These are phyloP conservation scores for Pseudozyma thailandica DNA, from an alignment of 1,284 basidiomycete genomes.

Conservation along the genomic window DNA sequence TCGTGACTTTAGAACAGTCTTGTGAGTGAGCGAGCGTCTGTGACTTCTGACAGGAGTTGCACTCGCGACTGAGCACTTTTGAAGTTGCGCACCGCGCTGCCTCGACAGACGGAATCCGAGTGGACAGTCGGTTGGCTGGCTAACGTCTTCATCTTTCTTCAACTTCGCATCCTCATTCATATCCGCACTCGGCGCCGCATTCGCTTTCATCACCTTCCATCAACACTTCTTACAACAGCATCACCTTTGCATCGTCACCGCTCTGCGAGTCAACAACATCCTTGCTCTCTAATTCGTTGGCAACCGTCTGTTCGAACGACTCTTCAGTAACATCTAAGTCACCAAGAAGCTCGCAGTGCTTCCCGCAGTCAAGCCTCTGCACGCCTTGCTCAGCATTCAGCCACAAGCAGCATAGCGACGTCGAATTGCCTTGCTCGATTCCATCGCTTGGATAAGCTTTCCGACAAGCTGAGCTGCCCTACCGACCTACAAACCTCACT, in stretches of 20 bases:
- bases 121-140: too few species aligned
- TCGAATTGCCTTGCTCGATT: slow-evolving; percentile 2
- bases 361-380: neutral
- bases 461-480: neutral
- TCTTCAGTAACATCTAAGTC: neutral
- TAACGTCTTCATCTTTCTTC: too few species aligned
- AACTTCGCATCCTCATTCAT: neutral
- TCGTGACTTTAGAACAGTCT: neutral
- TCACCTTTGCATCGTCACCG: neutral
- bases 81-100: too few species aligned
- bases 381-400: neutral
- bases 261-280: neutral
- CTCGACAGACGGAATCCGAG: too few species aligned
- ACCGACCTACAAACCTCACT: neutral
- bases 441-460: neutral
- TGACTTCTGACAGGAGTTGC: neutral
- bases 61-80: slow-evolving; percentile 2
- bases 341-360: neutral
- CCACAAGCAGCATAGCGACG: neutral
- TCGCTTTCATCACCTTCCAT: neutral
- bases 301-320: neutral
- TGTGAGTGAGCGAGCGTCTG: neutral
- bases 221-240: too few species aligned
- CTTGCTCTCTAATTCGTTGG: neutral
- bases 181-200: neutral